phyloP scores from a whole-genome alignment of 1,284 basidiomycete species.

The Trametes hirsuta region DNA sequence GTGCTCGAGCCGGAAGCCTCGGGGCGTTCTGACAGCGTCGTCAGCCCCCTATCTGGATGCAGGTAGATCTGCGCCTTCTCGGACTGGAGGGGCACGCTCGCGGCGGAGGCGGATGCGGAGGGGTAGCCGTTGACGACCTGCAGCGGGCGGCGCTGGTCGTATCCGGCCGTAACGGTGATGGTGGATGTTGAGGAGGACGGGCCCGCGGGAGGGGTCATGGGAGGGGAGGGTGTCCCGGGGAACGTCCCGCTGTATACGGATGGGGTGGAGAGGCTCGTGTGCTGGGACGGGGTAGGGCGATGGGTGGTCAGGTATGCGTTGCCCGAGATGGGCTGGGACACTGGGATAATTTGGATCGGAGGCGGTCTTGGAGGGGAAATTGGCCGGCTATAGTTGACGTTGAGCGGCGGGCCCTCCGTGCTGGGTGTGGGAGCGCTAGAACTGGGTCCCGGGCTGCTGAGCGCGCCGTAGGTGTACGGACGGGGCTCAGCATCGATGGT shows the following conservation, averaged over 20 bases:
- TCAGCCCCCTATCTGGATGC: conserved; percentile 14
- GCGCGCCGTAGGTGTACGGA: conserved; percentile 16
- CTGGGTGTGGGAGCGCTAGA: neutral
- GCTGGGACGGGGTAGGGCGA: neutral
- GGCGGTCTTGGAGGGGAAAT: neutral
- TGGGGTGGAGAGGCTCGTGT: neutral
- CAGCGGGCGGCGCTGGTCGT: conserved; percentile 1
- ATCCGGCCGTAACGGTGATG: neutral
- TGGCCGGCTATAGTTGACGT: neutral
- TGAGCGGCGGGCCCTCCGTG: neutral
- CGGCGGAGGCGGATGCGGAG: neutral
- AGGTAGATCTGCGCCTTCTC: conserved; percentile 16
- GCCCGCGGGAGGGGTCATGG: neutral
- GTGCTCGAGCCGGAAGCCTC: neutral
- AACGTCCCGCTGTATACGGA: conserved; percentile 3
- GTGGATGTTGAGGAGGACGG: neutral
- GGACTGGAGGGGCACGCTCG: neutral
- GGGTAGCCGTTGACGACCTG: conserved; percentile 7
- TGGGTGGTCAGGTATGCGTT: neutral
- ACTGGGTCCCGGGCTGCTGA: conserved; percentile 6
- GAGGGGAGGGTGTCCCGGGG: neutral
- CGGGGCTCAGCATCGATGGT: conserved; percentile 11
- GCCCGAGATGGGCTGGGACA: neutral
- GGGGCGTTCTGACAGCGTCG: neutral
- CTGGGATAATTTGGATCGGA: neutral